A percentile compares a stretch with the other conserved stretches of the same genome.
phyloP scores from a whole-genome alignment of 345 rosid species.

The Boechera divaricarpa region DNA sequence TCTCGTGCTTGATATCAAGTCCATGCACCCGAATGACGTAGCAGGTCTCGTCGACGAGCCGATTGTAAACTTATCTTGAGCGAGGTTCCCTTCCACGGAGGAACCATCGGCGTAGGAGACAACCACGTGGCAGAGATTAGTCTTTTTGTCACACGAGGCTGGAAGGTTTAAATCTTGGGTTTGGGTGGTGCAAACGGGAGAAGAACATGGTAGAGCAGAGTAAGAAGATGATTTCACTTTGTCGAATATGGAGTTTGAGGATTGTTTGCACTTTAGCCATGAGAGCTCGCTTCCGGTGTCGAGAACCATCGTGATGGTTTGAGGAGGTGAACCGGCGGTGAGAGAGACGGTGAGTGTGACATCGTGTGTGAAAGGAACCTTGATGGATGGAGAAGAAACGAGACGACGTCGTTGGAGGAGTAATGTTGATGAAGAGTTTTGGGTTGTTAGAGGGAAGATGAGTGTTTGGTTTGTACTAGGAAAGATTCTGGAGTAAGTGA shows the following conservation, averaged over 20 bases:
- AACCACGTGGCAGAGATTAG: slow-evolving; percentile 56
- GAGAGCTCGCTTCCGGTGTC: slow-evolving; percentile 87
- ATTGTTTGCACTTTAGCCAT: slow-evolving; percentile 65
- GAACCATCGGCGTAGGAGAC: slow-evolving; percentile 65
- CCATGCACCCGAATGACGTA: slow-evolving; percentile 72
- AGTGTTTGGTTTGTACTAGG: slow-evolving; percentile 51
- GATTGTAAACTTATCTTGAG: slow-evolving; percentile 49
- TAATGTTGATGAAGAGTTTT: slow-evolving; percentile 28
- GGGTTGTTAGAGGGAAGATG: slow-evolving; percentile 55
- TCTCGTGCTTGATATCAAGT: slow-evolving; percentile 53
- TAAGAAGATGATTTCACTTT: slow-evolving; percentile 57
- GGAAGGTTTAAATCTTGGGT: slow-evolving; percentile 61
- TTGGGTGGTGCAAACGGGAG: slow-evolving; percentile 55
- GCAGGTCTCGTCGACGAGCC: slow-evolving; percentile 49
- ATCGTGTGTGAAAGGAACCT: slow-evolving; percentile 58
- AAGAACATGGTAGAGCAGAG: slow-evolving; percentile 52
- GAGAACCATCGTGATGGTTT: slow-evolving; percentile 65
- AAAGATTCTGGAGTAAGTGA: slow-evolving; percentile 37
- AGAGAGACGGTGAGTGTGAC: slow-evolving; percentile 68
- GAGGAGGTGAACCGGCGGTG: slow-evolving; percentile 71
- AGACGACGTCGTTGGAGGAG: slow-evolving; percentile 12
- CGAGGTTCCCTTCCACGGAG: slow-evolving; percentile 68
- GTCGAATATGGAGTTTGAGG: slow-evolving; percentile 48
- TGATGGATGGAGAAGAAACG: slow-evolving; percentile 42
- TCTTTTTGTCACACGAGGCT: slow-evolving; percentile 51